Conservation (phyloP, 129 eudicot genomes). For the Ambrosia trifida region DNA sequence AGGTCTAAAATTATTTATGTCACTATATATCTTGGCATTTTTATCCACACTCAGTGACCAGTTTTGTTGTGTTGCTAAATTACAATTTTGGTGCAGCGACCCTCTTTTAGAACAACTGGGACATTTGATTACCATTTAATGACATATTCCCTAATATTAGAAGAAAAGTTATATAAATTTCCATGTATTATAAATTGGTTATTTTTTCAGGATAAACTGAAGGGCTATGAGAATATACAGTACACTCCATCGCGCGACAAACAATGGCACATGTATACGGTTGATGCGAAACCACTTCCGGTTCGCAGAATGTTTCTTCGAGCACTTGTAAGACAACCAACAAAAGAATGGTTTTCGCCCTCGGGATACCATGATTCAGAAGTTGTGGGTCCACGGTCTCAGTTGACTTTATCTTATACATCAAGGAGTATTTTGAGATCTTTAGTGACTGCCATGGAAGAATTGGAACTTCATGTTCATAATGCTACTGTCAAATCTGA, state of each 20-base stretch:
- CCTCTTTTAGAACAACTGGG: too few relatives aligned
- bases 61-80: too few relatives aligned
- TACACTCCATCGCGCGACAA: constrained; percentile 96
- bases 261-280: constrained; percentile 96
- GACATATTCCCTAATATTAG: too few relatives aligned
- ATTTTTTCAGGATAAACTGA: constrained; percentile 77
- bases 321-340: constrained; percentile 91
- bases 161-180: neutral
- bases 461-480: constrained; percentile 92
- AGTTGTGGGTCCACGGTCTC: constrained; percentile 44
- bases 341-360: constrained; percentile 62
- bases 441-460: constrained; percentile 88
- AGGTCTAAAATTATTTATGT: too few relatives aligned
- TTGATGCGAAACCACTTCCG: constrained; percentile 64
- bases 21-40: too few relatives aligned
- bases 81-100: too few relatives aligned
- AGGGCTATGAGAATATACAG: constrained; percentile 67
- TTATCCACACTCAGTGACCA: too few relatives aligned
- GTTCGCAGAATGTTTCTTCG: constrained; percentile 89
- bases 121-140: too few relatives aligned
- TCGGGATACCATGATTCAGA: constrained; percentile 63
- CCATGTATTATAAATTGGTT: neutral
- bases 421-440: constrained; percentile 93
- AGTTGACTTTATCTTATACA: constrained; percentile 62
- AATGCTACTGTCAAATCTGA: constrained; percentile 76